phyloP scores from a whole-genome alignment of 345 rosid species.

The Moringa oleifera region DNA sequence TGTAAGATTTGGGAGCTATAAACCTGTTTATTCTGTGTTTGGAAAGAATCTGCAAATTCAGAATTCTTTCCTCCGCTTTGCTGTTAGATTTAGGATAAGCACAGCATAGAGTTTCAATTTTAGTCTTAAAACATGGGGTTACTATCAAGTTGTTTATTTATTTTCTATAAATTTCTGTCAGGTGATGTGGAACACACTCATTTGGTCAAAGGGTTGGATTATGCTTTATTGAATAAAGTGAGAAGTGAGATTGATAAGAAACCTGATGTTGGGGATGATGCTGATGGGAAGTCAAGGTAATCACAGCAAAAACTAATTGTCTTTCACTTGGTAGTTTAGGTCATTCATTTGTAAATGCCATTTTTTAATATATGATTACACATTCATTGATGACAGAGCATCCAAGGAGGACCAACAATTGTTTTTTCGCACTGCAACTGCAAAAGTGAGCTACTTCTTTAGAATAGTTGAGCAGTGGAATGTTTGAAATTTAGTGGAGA shows the following conservation, averaged over 20 bases:
- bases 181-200: constrained; percentile 98
- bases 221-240: constrained; percentile 82
- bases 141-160: neutral
- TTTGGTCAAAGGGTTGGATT: constrained; percentile 96
- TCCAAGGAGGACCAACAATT: constrained; percentile 74
- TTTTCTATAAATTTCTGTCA: constrained; percentile 18
- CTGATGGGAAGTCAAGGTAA: constrained; percentile 62
- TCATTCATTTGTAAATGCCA: too few species aligned
- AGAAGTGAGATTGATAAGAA: constrained; percentile 93
- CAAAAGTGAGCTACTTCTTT: constrained; percentile 49
- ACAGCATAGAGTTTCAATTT: neutral
- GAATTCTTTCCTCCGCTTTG: too few species aligned
- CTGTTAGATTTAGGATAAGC: too few species aligned
- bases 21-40: neutral
- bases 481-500: neutral
- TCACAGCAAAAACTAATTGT: neutral
- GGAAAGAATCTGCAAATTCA: neutral
- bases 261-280: constrained; percentile 67
- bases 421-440: constrained; percentile 76
- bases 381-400: constrained; percentile 31
- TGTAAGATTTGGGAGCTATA: neutral
- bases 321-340: neutral
- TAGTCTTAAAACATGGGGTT: neutral
- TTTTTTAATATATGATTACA: neutral
- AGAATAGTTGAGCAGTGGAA: constrained; percentile 1